Evolutionary conservation across 768 basidiomycete genomes (phyloP).

Genomic region (Grammothele lineata): DNA sequence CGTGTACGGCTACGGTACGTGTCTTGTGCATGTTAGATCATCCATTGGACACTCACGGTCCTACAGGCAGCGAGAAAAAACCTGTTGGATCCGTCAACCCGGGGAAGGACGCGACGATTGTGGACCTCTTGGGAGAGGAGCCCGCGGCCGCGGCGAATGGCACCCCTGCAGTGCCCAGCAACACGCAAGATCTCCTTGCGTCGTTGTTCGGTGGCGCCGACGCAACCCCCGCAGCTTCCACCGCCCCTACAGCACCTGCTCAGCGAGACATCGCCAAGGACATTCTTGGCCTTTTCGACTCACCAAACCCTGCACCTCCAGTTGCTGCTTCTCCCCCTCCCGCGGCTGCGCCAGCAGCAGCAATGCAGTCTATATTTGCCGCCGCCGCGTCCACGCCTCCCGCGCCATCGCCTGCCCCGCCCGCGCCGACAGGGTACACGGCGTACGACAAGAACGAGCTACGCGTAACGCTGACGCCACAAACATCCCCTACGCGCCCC

Average conservation of each 20-base stretch:
- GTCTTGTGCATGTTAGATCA: neutral
- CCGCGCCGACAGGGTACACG: slow-evolving; percentile 63
- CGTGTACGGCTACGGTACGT: slow-evolving; percentile 85
- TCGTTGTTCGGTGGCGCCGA: slow-evolving; percentile 80
- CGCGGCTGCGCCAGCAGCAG: neutral
- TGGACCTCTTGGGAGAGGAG: slow-evolving; percentile 86
- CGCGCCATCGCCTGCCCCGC: slow-evolving; percentile 36
- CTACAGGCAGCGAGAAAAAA: slow-evolving; percentile 88
- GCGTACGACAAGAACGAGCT: slow-evolving; percentile 93
- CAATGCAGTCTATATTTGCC: slow-evolving; percentile 6
- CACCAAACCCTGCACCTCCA: slow-evolving; percentile 16
- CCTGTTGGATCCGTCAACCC: slow-evolving; percentile 88
- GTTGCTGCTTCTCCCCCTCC: slow-evolving; percentile 23
- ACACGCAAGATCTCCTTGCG: slow-evolving; percentile 81
- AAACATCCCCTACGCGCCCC: slow-evolving; percentile 74
- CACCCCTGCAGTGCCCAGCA: slow-evolving; percentile 49
- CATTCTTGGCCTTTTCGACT: slow-evolving; percentile 82
- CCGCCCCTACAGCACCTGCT: slow-evolving; percentile 34
- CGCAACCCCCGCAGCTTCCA: slow-evolving; percentile 31
- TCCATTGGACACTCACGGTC: slow-evolving; percentile 1
- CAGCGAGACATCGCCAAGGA: slow-evolving; percentile 68
- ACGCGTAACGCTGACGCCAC: slow-evolving; percentile 85
- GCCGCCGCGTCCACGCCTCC: slow-evolving; percentile 22
- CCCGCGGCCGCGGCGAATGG: slow-evolving; percentile 38
- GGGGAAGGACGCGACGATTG: slow-evolving; percentile 56